A percentile compares a stretch with the other conserved stretches of the same genome.
Conservation (phyloP, 1,139 yeast genomes). For the Yamadazyma sp. region DNA sequence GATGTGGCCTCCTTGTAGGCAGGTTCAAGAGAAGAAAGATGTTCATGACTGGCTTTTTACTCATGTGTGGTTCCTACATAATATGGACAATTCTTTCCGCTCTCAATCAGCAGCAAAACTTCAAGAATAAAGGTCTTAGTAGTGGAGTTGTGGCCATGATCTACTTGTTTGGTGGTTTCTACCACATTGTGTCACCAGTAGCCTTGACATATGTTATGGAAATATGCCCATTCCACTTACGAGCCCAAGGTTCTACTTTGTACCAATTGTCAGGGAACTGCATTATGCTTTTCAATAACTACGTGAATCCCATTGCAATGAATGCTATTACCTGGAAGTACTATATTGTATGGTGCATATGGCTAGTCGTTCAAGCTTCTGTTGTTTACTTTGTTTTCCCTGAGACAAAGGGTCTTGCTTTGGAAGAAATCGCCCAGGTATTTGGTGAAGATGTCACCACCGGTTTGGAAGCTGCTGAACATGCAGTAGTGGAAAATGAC, state of each 20-base stretch:
- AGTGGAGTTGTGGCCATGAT: slow-evolving; percentile 33
- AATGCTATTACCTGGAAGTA: slow-evolving; percentile 50
- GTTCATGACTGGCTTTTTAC: slow-evolving; percentile 21
- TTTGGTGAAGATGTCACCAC: slow-evolving; percentile 4
- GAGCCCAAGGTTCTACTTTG: slow-evolving; percentile 16
- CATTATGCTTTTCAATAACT: slow-evolving; percentile 35
- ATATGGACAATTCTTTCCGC: slow-evolving; percentile 33
- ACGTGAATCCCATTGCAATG: slow-evolving; percentile 53
- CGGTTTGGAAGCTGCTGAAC: slow-evolving; percentile 5
- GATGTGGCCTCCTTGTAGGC: slow-evolving; percentile 19
- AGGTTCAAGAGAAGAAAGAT: slow-evolving; percentile 18
- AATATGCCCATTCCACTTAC: slow-evolving; percentile 21
- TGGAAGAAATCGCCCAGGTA: slow-evolving; percentile 31
- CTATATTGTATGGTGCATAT: slow-evolving; percentile 44
- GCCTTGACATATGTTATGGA: slow-evolving; percentile 34
- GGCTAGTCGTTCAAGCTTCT: slow-evolving; percentile 26
- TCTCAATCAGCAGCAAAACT: slow-evolving; percentile 29
- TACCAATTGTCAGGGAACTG: slow-evolving; percentile 11
- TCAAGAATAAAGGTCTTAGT: slow-evolving; percentile 23
- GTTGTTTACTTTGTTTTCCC: slow-evolving; percentile 35
- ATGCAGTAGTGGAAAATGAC: slow-evolving; percentile 2
- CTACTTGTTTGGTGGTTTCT: slow-evolving; percentile 27
- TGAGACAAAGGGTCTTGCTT: slow-evolving; percentile 44
- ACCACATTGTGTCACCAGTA: slow-evolving; percentile 19
- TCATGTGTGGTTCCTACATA: slow-evolving; percentile 20